Evolutionary conservation across 1,284 basidiomycete genomes (phyloP).

Genomic region (Cutaneotrichosporon cyanovorans): DNA sequence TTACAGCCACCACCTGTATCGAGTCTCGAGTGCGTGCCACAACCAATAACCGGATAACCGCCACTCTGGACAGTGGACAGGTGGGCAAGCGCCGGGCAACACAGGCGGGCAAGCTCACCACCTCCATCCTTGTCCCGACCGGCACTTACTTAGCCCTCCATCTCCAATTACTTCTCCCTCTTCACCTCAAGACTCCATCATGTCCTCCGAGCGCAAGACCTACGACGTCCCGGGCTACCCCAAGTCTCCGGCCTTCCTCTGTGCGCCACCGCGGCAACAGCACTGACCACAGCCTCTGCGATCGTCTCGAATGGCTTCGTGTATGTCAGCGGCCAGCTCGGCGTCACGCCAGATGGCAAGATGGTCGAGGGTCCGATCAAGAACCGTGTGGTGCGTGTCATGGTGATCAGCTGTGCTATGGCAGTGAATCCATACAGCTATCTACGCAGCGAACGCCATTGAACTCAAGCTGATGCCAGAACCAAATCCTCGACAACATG

Average conservation of each 20-base stretch:
- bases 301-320: slow-evolving; percentile 50
- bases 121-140: no score
- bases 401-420: neutral
- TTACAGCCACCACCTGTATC: no score
- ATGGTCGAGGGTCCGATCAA: slow-evolving; percentile 54
- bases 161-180: neutral
- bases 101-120: neutral
- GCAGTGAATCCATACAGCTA: no score
- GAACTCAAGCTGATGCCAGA: slow-evolving; percentile 37
- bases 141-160: no score
- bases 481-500: slow-evolving; percentile 55
- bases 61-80: no score
- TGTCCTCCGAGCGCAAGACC: slow-evolving; percentile 19
- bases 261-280: slow-evolving; percentile 14
- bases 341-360: slow-evolving; percentile 50
- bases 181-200: slow-evolving; percentile 1
- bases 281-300: slow-evolving; percentile 33
- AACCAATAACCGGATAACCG: no score
- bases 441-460: neutral
- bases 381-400: slow-evolving; percentile 50
- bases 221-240: slow-evolving; percentile 19
- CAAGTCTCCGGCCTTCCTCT: slow-evolving; percentile 52
- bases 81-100: no score
- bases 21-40: no score
- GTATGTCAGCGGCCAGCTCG: slow-evolving; percentile 58